Conservation (phyloP, 2,329 filamentous ascomycete species). For the Clarireedia homoeocarpa region DNA sequence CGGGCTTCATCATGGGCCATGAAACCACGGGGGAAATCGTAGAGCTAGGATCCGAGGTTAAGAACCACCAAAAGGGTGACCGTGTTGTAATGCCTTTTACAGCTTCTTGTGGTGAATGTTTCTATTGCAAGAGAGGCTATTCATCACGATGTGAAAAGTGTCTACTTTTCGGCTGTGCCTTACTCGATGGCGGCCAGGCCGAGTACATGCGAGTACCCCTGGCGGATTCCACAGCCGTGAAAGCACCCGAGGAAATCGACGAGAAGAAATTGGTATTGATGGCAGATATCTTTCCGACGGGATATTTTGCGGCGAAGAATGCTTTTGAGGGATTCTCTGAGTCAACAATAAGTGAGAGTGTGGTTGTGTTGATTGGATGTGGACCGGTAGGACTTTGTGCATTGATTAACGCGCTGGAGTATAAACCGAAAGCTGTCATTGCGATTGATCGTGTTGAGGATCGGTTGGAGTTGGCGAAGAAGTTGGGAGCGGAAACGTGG, state of each 20-base stretch:
- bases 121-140: conserved; percentile 73
- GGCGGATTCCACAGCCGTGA: conserved; percentile 74
- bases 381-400: conserved; percentile 83
- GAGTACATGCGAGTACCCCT: conserved; percentile 75
- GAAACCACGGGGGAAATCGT: conserved; percentile 76
- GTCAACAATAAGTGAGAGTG: conserved; percentile 55
- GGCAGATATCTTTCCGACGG: conserved; percentile 87
- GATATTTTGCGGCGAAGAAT: conserved; percentile 76
- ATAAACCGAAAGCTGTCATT: conserved; percentile 66
- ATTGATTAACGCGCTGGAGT: conserved; percentile 67
- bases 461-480: conserved; percentile 63
- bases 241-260: conserved; percentile 62
- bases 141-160: conserved; percentile 70
- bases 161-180: conserved; percentile 60
- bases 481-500: conserved; percentile 72
- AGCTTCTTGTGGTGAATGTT: conserved; percentile 65
- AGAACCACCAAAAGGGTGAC: conserved; percentile 64
- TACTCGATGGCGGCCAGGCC: conserved; percentile 72
- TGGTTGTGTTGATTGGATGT: conserved; percentile 75
- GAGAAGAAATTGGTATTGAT: conserved; percentile 75
- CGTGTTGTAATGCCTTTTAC: conserved; percentile 80
- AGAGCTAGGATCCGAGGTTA: conserved; percentile 59
- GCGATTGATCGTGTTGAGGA: conserved; percentile 73
- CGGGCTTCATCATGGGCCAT: conserved; percentile 63
- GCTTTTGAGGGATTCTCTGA: conserved; percentile 55